phyloP scores from a whole-genome alignment of 1,139 yeast species.

The Sugiyamaella japonica region DNA sequence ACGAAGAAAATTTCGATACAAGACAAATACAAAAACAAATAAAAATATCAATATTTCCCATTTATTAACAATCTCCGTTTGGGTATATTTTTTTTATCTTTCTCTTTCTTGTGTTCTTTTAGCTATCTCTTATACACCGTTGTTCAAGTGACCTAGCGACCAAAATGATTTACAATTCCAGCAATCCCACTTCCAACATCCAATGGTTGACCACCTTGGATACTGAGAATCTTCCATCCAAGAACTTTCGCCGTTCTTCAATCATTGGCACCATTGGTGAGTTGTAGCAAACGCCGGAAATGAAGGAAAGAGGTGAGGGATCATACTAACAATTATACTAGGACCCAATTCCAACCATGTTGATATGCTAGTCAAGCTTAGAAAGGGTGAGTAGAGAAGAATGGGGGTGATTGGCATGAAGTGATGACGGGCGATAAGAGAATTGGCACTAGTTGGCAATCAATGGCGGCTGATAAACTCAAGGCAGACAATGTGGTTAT shows the following conservation, averaged over 20 bases:
- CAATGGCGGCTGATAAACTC: too few relatives aligned
- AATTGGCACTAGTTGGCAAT: too few relatives aligned
- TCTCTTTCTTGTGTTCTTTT: constrained; percentile 3
- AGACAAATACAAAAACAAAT: background rate
- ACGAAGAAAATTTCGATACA: background rate
- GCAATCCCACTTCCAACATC: constrained; percentile 44
- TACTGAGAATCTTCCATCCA: constrained; percentile 74
- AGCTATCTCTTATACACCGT: background rate
- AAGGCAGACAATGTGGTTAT: too few relatives aligned
- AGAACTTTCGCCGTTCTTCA: constrained; percentile 88
- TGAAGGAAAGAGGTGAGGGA: background rate
- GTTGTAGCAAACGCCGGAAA: constrained; percentile 15
- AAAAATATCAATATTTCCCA: constrained; percentile 1
- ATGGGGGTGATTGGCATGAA: background rate
- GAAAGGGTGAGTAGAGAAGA: constrained; percentile 51
- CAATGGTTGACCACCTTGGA: constrained; percentile 86
- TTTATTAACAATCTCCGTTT: constrained; percentile 1
- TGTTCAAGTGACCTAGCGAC: background rate
- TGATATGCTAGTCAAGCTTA: constrained; percentile 78
- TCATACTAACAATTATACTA: constrained; percentile 12
- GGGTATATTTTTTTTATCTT: constrained; percentile 3
- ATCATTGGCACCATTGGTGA: constrained; percentile 94
- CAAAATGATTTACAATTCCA: constrained; percentile 35
- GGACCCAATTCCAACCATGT: constrained; percentile 92
- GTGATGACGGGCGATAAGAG: too few relatives aligned